Evolutionary conservation across 768 basidiomycete species (phyloP), one percentile per base, ranked within the genome.

Genomic region (Pleurotus sapidus): DNA sequence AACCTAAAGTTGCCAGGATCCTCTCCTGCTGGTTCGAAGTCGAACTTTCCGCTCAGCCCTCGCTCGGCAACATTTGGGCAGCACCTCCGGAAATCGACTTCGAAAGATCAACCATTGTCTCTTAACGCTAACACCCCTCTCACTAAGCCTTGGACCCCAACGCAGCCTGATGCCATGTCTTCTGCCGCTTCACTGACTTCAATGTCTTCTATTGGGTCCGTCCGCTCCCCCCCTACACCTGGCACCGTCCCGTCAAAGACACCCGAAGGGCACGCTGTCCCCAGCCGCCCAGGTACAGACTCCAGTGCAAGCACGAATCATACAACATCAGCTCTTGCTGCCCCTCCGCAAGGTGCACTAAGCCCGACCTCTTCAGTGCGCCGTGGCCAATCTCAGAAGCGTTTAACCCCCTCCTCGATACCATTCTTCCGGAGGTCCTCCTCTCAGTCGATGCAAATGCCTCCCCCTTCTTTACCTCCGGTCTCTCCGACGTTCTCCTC

Each of bases 371-470:
- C 84, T 15, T 90, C 89, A 14, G 70, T 87, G 43, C 83, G 86
- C 53, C 84, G 87, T 40, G 80, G 82, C 25, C 84, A 86, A 57
- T 86, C 86, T 7, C 51, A 59, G 17, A 93, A 88, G 69, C 87
- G 94, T 58, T 82, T 94, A 46, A 95, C 94, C 1, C 93, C 93
- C 1, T 94, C 92, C 24, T 91, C 92, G 12, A 96, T 96, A 58
- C 94, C 94, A 2, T 96, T 96, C 73, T 95, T 96, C 77, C 84
- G 92, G 45, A 88, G 94, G 37, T 93, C 93, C 6, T 91, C 91
- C 24, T 95, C 94, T 5, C 90, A 93, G 66, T 91, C 89, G 12
- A 88, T 91, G 81, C 88, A 91, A 60, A 69, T 87, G 23, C 81
- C 85, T 17, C 75, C 83, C 5, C 75, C 77, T 3, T 69, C 77